Percentiles rank a stretch among this genome's conserved stretches.
phyloP scores from a whole-genome alignment of 2,329 filamentous ascomycete species.

The Whalleya microplaca region DNA sequence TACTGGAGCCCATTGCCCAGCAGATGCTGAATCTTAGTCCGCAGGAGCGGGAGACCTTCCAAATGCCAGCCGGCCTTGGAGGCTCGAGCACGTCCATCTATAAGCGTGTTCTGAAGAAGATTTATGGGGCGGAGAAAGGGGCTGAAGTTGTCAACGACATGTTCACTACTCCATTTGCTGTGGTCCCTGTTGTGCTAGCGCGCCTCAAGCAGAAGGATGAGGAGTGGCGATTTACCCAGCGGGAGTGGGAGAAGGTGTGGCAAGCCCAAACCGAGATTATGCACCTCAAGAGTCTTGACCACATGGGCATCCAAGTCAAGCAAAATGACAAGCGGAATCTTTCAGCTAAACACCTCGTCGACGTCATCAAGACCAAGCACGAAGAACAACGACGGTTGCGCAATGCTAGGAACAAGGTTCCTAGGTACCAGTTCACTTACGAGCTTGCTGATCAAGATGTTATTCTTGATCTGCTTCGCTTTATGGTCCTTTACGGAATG shows the following conservation, averaged over 20 bases:
- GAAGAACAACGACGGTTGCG: constrained; percentile 84
- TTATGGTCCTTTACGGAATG: constrained; percentile 67
- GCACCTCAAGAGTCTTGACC: constrained; percentile 94
- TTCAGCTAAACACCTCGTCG: constrained; percentile 85
- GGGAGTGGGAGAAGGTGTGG: constrained; percentile 99
- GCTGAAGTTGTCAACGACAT: constrained; percentile 85
- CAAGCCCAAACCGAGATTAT: constrained; percentile 92
- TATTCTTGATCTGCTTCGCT: constrained; percentile 63
- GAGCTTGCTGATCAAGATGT: constrained; percentile 73
- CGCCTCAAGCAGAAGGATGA: constrained; percentile 95
- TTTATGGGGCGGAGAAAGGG: constrained; percentile 86
- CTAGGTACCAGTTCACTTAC: constrained; percentile 76
- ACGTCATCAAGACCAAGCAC: constrained; percentile 88
- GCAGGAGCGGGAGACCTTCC: constrained; percentile 72
- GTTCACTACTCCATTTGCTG: constrained; percentile 80
- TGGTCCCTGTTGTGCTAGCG: constrained; percentile 85
- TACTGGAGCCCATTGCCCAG: constrained; percentile 91
- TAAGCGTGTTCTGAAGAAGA: constrained; percentile 95
- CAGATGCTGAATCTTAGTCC: constrained; percentile 82
- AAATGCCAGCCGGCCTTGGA: constrained; percentile 80
- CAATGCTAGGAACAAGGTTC: constrained; percentile 62
- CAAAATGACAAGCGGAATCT: constrained; percentile 89
- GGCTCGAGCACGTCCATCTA: constrained; percentile 97
- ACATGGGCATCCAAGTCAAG: constrained; percentile 92
- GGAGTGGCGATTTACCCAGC: constrained; percentile 95